These are phyloP conservation scores for Celoporthe dispersa DNA, from an alignment of 2,329 filamentous ascomycete species.

Conservation along the genomic window DNA sequence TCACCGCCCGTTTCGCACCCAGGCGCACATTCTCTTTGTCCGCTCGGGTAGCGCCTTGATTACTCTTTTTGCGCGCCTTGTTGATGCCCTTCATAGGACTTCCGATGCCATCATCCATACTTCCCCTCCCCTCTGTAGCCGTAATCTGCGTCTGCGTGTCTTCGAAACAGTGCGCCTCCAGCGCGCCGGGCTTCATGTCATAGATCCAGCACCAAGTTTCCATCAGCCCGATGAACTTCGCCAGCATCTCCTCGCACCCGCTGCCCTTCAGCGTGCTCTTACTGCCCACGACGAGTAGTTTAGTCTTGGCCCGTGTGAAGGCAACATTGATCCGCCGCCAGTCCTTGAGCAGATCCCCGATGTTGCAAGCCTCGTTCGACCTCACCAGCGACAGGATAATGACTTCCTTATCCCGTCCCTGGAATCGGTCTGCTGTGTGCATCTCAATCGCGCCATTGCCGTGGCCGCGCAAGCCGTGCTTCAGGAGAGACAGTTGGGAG, in stretches of 20 bases:
- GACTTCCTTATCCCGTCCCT: slow-evolving; percentile 94
- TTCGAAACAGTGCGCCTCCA: slow-evolving; percentile 71
- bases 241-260: slow-evolving; percentile 75
- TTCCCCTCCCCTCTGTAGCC: slow-evolving; percentile 34
- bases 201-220: slow-evolving; percentile 79
- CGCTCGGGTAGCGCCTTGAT: slow-evolving; percentile 7
- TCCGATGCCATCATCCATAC: slow-evolving; percentile 13
- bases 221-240: slow-evolving; percentile 76
- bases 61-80: slow-evolving; percentile 32
- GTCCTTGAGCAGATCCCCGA: slow-evolving; percentile 91
- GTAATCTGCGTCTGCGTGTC: slow-evolving; percentile 57
- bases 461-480: slow-evolving; percentile 67
- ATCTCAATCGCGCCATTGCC: slow-evolving; percentile 73
- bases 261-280: slow-evolving; percentile 76
- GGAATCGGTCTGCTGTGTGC: slow-evolving; percentile 96
- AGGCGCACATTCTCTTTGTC: slow-evolving; percentile 11
- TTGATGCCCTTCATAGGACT: slow-evolving; percentile 28
- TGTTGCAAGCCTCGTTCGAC: slow-evolving; percentile 78
- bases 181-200: slow-evolving; percentile 67
- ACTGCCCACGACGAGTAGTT: slow-evolving; percentile 87
- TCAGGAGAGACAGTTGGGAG: slow-evolving; percentile 83
- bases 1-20: slow-evolving; percentile 57
- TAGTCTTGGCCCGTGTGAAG: slow-evolving; percentile 89
- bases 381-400: slow-evolving; percentile 86
- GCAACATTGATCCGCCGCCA: slow-evolving; percentile 95